Conservation (phyloP, 1,284 basidiomycete species). For the Leccinum subrobustum region DNA sequence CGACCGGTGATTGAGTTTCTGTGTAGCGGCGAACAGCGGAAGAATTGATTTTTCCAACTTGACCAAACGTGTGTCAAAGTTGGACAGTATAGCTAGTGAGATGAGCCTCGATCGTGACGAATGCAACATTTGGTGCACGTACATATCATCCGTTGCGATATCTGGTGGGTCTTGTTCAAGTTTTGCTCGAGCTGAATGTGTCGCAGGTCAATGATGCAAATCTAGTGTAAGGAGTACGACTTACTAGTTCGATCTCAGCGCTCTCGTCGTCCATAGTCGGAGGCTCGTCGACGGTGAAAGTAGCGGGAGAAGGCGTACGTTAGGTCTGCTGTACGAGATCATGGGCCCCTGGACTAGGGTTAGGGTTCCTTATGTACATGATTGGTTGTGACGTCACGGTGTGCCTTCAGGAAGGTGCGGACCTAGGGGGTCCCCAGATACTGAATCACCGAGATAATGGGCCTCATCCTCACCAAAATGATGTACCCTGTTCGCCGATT, state of each 20-base stretch:
- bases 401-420: no score
- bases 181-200: constrained; percentile 72
- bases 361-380: neutral
- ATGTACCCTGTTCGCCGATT: neutral
- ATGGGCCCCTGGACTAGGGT: neutral
- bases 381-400: no score
- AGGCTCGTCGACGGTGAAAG: neutral
- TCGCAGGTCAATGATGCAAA: neutral
- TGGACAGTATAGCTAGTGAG: constrained; percentile 67
- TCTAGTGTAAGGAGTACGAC: neutral
- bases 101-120: constrained; percentile 13
- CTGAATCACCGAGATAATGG: constrained; percentile 5
- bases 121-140: constrained; percentile 29
- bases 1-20: constrained; percentile 66
- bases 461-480: constrained; percentile 9
- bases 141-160: constrained; percentile 82
- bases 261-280: constrained; percentile 29
- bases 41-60: constrained; percentile 80
- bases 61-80: constrained; percentile 73
- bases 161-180: constrained; percentile 77
- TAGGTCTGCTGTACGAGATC: neutral
- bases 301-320: neutral
- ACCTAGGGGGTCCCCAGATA: no score
- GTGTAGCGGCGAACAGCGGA: constrained; percentile 72
- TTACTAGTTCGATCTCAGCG: constrained; percentile 27